phyloP scores from a whole-genome alignment of 495 filamentous ascomycete species.

The Aspergillus olivimuriae region DNA sequence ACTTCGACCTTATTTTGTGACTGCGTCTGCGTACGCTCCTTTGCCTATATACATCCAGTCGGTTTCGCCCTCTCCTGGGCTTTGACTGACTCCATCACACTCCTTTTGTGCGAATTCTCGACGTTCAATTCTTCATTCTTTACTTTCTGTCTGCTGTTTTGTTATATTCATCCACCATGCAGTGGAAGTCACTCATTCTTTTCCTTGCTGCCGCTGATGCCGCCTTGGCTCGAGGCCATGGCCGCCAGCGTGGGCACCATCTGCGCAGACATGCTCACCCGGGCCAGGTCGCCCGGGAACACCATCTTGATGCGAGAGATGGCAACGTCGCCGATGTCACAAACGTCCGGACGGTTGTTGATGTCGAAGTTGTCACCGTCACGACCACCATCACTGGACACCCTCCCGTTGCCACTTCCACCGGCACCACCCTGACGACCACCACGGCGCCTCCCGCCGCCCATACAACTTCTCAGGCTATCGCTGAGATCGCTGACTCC shows the following conservation, averaged over 20 bases:
- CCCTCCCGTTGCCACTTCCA: slow-evolving; percentile 9
- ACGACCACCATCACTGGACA: slow-evolving; percentile 22
- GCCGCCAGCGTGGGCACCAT: slow-evolving; percentile 10
- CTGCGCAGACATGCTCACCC: slow-evolving; percentile 12
- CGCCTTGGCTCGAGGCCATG: slow-evolving; percentile 20
- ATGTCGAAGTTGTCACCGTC: slow-evolving; percentile 17
- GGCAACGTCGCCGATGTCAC: not conserved
- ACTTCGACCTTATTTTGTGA: not conserved
- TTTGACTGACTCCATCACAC: not conserved
- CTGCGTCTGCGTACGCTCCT: not conserved
- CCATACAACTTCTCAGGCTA: too few relatives aligned
- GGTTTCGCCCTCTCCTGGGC: not conserved
- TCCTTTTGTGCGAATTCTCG: not conserved
- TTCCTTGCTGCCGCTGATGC: slow-evolving; percentile 14
- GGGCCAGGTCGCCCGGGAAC: slow-evolving; percentile 7
- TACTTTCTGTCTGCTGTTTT: too few relatives aligned
- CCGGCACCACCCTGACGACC: slow-evolving; percentile 10
- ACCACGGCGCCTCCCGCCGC: not conserved
- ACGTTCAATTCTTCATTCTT: not conserved
- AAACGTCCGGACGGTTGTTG: slow-evolving; percentile 11
- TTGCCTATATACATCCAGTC: not conserved
- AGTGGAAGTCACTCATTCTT: slow-evolving; percentile 22
- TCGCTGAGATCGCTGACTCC: too few relatives aligned
- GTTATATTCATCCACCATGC: slow-evolving; percentile 17
- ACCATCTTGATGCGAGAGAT: slow-evolving; percentile 8